These are phyloP conservation scores for Theileria sp. DNA, from an alignment of 169 alveolate species.

Conservation along the genomic window DNA sequence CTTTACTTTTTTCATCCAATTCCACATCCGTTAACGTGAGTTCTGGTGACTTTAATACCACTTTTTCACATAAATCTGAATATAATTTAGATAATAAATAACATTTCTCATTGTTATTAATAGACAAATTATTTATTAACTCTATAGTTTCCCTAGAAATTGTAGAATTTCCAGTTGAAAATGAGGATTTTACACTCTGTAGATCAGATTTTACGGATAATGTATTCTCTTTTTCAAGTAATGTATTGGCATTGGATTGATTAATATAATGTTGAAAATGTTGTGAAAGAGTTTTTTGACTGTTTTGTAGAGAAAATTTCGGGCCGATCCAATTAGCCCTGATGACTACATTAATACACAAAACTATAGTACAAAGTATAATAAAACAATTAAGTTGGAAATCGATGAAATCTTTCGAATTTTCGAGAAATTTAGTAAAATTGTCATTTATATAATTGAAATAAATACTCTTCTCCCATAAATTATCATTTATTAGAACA, in stretches of 20 bases:
- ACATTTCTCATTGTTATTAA: conserved; percentile 25
- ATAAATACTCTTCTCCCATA: neutral
- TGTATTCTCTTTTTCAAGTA: no score
- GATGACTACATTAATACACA: conserved; percentile 37
- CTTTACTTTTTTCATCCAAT: neutral
- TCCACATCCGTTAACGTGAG: conserved; percentile 15
- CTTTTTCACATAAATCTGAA: conserved; percentile 26
- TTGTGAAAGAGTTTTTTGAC: neutral
- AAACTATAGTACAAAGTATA: conserved; percentile 49
- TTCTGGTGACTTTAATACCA: conserved; percentile 52
- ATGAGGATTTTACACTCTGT: no score
- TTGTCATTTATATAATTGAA: neutral
- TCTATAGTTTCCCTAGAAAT: neutral
- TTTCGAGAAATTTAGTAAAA: neutral
- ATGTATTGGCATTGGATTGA: neutral
- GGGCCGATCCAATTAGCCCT: conserved; percentile 66
- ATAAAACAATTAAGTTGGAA: neutral
- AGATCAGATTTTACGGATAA: no score
- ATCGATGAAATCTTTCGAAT: neutral
- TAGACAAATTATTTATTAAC: neutral
- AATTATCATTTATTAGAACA: conserved; percentile 11
- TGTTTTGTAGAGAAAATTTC: conserved; percentile 16
- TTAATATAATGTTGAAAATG: no score
- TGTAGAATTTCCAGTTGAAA: no score
- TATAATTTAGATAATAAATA: conserved; percentile 24